Evolutionary conservation across 352 stramenopile genomes (phyloP).

Genomic region (Elongisporangium anandrum): DNA sequence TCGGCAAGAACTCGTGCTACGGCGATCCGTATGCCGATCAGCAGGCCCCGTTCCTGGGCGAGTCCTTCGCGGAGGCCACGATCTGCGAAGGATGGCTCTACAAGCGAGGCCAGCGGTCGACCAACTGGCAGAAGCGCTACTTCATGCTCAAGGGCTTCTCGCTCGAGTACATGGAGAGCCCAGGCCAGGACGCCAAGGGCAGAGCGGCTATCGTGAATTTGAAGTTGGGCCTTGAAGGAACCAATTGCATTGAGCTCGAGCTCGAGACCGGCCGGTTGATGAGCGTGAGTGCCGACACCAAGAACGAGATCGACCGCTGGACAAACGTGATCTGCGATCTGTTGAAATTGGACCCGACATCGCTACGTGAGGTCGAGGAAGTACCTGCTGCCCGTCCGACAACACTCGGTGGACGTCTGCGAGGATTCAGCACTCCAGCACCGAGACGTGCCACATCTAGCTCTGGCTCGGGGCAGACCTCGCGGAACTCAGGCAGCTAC

Average conservation of each 20-base stretch:
- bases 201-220: conserved; percentile 59
- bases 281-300: conserved; percentile 54
- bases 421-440: not conserved
- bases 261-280: conserved; percentile 56
- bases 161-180: conserved; percentile 61
- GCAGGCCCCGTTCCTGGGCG: conserved; percentile 55
- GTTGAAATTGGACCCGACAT: conserved; percentile 33
- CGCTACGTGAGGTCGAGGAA: not conserved
- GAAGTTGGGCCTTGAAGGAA: conserved; percentile 36
- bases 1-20: conserved; percentile 57
- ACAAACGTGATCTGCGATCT: conserved; percentile 49
- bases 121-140: conserved; percentile 65
- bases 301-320: conserved; percentile 59
- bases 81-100: conserved; percentile 76
- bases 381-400: not conserved
- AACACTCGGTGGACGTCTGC: not conserved
- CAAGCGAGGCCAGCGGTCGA: conserved; percentile 52
- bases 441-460: not conserved
- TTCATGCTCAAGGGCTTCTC: conserved; percentile 64
- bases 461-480: not conserved
- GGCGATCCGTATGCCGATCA: conserved; percentile 53
- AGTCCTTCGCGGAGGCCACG: conserved; percentile 42
- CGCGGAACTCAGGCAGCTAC: not conserved
- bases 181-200: conserved; percentile 53
- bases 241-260: conserved; percentile 62